A percentile compares a stretch with the other conserved stretches of the same genome.
Conservation (phyloP, 495 filamentous ascomycete species). For the Talaromyces ruber region DNA sequence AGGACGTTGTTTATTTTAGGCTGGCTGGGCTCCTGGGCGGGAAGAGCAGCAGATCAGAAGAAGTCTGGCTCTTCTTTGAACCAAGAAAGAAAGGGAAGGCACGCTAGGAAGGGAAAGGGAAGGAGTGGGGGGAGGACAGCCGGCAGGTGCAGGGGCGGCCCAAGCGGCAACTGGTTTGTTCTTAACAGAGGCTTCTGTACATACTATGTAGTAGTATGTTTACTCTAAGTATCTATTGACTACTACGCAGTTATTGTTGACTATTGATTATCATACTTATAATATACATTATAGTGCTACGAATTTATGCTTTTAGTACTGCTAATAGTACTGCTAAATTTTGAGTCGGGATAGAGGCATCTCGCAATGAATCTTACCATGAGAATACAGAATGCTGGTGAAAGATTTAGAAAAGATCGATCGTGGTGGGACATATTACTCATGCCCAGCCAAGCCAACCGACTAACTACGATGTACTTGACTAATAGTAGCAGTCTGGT, state of each 20-base stretch:
- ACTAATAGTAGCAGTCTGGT: background rate
- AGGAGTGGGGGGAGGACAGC: background rate
- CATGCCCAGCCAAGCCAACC: background rate
- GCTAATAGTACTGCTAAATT: background rate
- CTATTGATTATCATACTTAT: background rate
- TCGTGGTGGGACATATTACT: background rate
- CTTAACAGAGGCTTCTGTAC: too few species aligned
- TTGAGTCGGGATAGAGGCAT: background rate
- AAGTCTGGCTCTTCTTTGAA: background rate
- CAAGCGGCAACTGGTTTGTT: constrained; percentile 4
- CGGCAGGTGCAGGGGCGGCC: background rate
- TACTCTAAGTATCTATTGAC: too few species aligned
- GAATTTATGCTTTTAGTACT: background rate
- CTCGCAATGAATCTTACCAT: background rate
- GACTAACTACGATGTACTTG: too few species aligned
- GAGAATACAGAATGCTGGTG: background rate
- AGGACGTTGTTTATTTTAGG: constrained; percentile 8
- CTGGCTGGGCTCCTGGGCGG: background rate
- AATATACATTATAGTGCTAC: background rate
- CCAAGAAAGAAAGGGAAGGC: background rate
- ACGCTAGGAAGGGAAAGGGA: background rate
- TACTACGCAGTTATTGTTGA: background rate
- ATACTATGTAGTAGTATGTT: too few species aligned
- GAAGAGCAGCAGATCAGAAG: constrained; percentile 3
- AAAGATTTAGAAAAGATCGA: background rate